Evolutionary conservation across 164 flowering plant genomes (phyloP), one percentile per base, ranked within the genome.

Genomic region (Kalanchoe fedtschenkoi): DNA sequence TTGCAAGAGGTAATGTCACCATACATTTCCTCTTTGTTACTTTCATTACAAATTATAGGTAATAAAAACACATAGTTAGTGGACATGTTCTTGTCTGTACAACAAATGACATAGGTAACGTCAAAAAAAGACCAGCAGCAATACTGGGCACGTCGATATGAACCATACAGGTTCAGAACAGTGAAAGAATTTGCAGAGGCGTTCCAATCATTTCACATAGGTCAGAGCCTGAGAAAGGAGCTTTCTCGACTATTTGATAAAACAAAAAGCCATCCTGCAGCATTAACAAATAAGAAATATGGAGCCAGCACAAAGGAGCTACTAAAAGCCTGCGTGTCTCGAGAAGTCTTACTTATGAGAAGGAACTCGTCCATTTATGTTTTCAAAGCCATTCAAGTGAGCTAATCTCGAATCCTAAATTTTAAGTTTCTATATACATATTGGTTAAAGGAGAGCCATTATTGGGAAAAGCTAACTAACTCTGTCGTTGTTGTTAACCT

Each of bases 271-370:
- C 81, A 78, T 64, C 75, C 68, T 33, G 75, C 77, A 32, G 75
- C 72, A 56, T 70, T 84, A 32, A 76, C 78, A 10, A 79, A 71
- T 13, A 19, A 69, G 6, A 79, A 70, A 60, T 83, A 84, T 63
- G 85, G 84, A n/a, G 62, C 83, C 21, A 26, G 72, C 19, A 79
- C 60, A 62, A 74, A 59, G 46, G 90, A 86, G 62, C 75, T 84
- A 29, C 46, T 83, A 58, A 83, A 73, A 67, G 87, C 89, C n/a
- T 72, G 72, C 65, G 56, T 74, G 1, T 62, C 73, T 7, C 66
- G 83, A 62, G 96, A 88, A 69, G 60, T 46, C 38, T 63, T 88
- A n/a, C 75, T 89, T 0, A 84, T 89, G 75, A 83, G 77, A 69
- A 35, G 66, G 16, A 53, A 64, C 32, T 64, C 60, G 4, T 64